Base-by-base conservation (phyloP, 129 eudicot genomes). In the Kitagawia praeruptora region DNA sequence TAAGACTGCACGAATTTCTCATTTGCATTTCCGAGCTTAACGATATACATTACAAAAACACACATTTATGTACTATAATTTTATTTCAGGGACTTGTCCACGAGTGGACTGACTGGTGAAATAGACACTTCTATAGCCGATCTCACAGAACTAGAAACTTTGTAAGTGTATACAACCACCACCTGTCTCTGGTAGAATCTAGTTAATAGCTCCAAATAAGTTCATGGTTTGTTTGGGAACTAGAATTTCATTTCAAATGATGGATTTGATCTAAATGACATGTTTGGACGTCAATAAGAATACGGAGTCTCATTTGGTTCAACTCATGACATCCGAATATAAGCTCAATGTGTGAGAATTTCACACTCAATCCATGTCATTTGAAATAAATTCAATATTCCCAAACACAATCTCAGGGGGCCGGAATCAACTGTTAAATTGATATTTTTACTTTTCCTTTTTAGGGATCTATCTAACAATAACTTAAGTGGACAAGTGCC, bases 381-480 rank as follows among this genome's bases (percentile, higher is more conserved):
- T 54, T 5, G 1, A 54, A 54, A 19, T 21, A 25, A 19, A 54
- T 54, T 21, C 2, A 2, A 54, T 54, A n/a, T 9, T 23, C 69
- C 34, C 69, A 61, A 61, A 61, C 69, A 61, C 69, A 25, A 25
- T 9, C 34, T 19, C 13, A 23, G 14, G 23, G 37, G 40, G n/a
- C n/a, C n/a, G n/a, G 0, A 39, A 7, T 39, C 47, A 72, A 72
- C 21, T n/a, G 47, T 18, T 39, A 7, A 23, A 21, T 2, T 8
- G 6, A 13, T 70, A n/a, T 53, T 66, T 2, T 78, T 41, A 39
- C 34, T 34, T 3, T 19, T 56, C 72, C 18, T 49, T 42, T 80
- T 76, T 77, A 90, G 96, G 89, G 90, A 90, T 79, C 53, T 87
- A 74, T 87, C 95, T 15, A 74, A 80, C 69, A 90, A 90, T 74